Conservation (phyloP, 2,329 filamentous ascomycete genomes). For the Ceratocystis lukuohia region DNA sequence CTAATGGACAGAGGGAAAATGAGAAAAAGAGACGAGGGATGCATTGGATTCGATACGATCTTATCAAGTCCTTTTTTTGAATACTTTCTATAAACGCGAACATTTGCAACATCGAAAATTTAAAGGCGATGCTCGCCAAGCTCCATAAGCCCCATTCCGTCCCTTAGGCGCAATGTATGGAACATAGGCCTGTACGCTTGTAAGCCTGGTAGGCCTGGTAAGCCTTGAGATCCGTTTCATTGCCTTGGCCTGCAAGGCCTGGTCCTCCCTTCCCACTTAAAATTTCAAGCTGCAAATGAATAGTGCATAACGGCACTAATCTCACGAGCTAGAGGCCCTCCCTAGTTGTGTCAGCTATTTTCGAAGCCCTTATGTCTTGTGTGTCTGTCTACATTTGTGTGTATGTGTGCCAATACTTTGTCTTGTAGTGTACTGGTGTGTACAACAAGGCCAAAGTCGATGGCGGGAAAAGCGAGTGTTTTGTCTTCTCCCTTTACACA, state of each 20-base stretch:
- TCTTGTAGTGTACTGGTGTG: background rate
- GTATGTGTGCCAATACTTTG: background rate
- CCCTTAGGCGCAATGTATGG: background rate
- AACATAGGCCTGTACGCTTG: background rate
- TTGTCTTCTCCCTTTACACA: background rate
- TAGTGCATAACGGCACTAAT: background rate
- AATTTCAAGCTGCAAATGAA: slow-evolving; percentile 1
- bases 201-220: too few relatives aligned
- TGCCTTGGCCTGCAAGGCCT: background rate
- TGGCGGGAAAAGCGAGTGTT: background rate
- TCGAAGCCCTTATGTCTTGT: background rate
- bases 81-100: background rate
- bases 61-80: background rate
- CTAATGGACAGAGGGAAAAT: background rate
- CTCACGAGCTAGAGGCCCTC: background rate
- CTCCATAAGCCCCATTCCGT: background rate
- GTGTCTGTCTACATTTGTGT: background rate
- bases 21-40: background rate
- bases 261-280: background rate
- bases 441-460: background rate
- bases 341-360: background rate
- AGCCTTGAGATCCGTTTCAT: slow-evolving; percentile 1
- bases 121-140: too few relatives aligned
- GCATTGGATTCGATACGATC: background rate
- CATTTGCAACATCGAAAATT: too few relatives aligned